Percentiles rank a stretch among this genome's conserved stretches.
Conservation (phyloP, 768 basidiomycete species). For the Strobilomyces dryophilus region DNA sequence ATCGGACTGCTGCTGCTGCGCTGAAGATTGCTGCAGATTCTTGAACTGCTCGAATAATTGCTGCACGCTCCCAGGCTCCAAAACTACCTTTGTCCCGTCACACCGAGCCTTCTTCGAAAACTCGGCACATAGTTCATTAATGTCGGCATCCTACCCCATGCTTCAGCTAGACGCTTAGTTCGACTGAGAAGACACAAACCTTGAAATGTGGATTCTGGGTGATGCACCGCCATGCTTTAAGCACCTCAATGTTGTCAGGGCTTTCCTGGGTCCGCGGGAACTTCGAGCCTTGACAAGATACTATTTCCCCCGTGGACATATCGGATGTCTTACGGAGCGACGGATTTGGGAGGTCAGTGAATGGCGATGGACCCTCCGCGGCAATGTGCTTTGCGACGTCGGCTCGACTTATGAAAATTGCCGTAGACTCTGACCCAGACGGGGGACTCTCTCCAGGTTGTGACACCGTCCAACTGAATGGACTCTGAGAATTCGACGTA, state of each 20-base stretch:
- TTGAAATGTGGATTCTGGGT: slow-evolving; percentile 72
- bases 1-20: slow-evolving; percentile 9
- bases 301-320: slow-evolving; percentile 43
- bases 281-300: slow-evolving; percentile 63
- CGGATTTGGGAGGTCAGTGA: slow-evolving; percentile 31
- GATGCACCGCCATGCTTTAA: slow-evolving; percentile 76
- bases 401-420: slow-evolving; percentile 36
- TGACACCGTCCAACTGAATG: slow-evolving; percentile 25
- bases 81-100: slow-evolving; percentile 78
- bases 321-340: slow-evolving; percentile 42
- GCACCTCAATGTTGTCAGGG: slow-evolving; percentile 71
- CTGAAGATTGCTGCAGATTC: slow-evolving; percentile 15
- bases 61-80: slow-evolving; percentile 48
- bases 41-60: slow-evolving; percentile 42
- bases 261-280: slow-evolving; percentile 68
- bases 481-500: slow-evolving; percentile 22
- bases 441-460: slow-evolving; percentile 31
- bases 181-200: slow-evolving; percentile 39
- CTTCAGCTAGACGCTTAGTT: background rate
- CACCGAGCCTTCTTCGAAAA: slow-evolving; percentile 81
- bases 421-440: slow-evolving; percentile 35
- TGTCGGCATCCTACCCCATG: slow-evolving; percentile 58
- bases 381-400: slow-evolving; percentile 50
- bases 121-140: slow-evolving; percentile 74
- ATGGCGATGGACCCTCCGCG: slow-evolving; percentile 57